Percentiles rank a stretch among this genome's conserved stretches.
phyloP scores from a whole-genome alignment of 345 rosid genomes.

The Triadica sebifera region DNA sequence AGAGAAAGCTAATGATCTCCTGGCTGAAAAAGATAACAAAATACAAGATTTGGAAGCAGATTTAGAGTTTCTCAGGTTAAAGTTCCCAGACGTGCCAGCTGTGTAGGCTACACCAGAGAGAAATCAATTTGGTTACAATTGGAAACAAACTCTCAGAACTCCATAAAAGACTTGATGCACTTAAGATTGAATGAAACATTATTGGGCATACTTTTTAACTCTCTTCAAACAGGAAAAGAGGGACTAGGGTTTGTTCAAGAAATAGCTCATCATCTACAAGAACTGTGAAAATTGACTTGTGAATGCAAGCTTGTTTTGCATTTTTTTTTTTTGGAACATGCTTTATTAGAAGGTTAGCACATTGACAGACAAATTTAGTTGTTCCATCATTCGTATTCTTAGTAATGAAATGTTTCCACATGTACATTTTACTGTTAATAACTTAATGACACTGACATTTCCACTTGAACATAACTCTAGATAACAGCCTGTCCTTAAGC shows the following conservation, averaged over 20 bases:
- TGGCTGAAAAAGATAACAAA: constrained; percentile 66
- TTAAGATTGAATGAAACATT: constrained; percentile 42
- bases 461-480: background rate
- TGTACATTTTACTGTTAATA: background rate
- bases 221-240: constrained; percentile 42
- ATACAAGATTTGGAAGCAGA: constrained; percentile 73
- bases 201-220: constrained; percentile 40
- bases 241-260: constrained; percentile 42
- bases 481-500: background rate
- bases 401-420: background rate
- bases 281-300: constrained; percentile 27
- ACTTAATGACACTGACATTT: background rate
- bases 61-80: constrained; percentile 48
- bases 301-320: constrained; percentile 15
- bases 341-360: background rate
- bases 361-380: background rate
- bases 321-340: too few species aligned
- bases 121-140: constrained; percentile 20
- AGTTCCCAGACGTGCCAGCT: constrained; percentile 38
- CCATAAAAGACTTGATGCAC: constrained; percentile 51
- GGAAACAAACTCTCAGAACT: constrained; percentile 39
- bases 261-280: constrained; percentile 46
- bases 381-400: background rate
- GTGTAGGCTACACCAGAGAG: constrained; percentile 24
- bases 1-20: constrained; percentile 62